These are phyloP conservation scores for Picochlorum sp. DNA, from an alignment of 139 green algal species.

Conservation along the genomic window DNA sequence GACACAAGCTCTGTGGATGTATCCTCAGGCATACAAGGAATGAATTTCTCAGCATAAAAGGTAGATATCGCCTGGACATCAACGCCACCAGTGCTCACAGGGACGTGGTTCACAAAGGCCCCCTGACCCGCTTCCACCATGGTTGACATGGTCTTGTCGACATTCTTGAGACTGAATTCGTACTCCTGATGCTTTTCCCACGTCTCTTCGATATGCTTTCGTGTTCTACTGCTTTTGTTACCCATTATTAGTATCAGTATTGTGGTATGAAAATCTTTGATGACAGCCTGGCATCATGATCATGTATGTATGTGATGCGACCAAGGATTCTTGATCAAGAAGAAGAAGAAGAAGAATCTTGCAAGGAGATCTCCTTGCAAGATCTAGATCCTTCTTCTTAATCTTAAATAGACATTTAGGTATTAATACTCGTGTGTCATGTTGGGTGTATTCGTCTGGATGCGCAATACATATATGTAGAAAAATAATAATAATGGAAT, in stretches of 20 bases:
- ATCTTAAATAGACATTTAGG: too few species aligned
- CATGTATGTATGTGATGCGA: too few species aligned
- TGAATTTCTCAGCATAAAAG: too few species aligned
- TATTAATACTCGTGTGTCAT: too few species aligned
- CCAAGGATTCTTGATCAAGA: too few species aligned
- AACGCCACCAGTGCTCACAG: constrained; percentile 11
- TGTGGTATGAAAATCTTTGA: too few species aligned
- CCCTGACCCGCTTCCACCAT: constrained; percentile 8
- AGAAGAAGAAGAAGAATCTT: too few species aligned
- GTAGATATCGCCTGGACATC: neutral
- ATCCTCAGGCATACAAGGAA: constrained; percentile 1
- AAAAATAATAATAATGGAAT: neutral
- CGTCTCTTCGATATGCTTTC: neutral
- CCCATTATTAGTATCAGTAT: neutral
- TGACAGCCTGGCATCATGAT: too few species aligned
- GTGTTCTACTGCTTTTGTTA: neutral
- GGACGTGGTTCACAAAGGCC: constrained; percentile 18
- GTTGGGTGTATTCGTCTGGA: too few species aligned
- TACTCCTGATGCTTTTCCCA: constrained; percentile 1
- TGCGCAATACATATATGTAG: too few species aligned
- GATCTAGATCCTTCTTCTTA: too few species aligned
- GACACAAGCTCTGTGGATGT: neutral
- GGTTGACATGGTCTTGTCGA: constrained; percentile 1
- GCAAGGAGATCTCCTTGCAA: too few species aligned
- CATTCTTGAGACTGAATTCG: constrained; percentile 12